Conservation (phyloP, 371 early-diverging fungal species). For the Amoeboaphelidium occidentale region DNA sequence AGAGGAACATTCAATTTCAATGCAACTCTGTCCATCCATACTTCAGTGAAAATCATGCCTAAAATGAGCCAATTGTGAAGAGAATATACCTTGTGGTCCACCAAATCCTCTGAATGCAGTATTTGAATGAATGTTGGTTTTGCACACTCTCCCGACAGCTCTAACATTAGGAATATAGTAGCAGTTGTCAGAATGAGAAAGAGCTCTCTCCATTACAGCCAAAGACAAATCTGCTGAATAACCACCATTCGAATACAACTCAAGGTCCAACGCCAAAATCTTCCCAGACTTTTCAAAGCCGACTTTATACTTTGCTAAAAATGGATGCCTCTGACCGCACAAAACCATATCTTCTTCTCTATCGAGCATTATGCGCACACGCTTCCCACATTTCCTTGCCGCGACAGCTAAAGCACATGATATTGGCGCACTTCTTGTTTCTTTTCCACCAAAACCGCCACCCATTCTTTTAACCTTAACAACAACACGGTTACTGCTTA, state of each 20-base stretch:
- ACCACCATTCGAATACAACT: constrained; percentile 38
- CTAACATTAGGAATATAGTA: constrained; percentile 35
- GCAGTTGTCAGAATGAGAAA: constrained; percentile 39
- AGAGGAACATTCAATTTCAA: constrained; percentile 23
- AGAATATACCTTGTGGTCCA: constrained; percentile 51
- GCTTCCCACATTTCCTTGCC: constrained; percentile 22
- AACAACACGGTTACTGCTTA: constrained; percentile 27
- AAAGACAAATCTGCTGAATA: constrained; percentile 36
- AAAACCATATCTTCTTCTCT: constrained; percentile 51
- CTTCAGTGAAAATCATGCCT: constrained; percentile 41
- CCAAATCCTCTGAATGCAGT: constrained; percentile 55
- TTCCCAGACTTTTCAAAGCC: constrained; percentile 32
- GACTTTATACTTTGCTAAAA: constrained; percentile 36
- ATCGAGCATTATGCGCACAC: constrained; percentile 39
- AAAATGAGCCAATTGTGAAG: no score
- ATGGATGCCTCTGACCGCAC: constrained; percentile 47
- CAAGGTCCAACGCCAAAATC: constrained; percentile 25
- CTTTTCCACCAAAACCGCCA: constrained; percentile 63
- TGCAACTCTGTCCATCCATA: constrained; percentile 37
- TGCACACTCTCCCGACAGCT: constrained; percentile 31
- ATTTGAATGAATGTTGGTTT: constrained; percentile 45
- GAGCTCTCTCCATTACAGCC: constrained; percentile 37
- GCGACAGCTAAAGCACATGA: constrained; percentile 30
- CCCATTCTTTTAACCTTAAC: constrained; percentile 43
- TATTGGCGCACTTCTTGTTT: constrained; percentile 29